A percentile compares a stretch with the other conserved stretches of the same genome.
phyloP scores from a whole-genome alignment of 164 flowering plant genomes.

The Aristolochia fimbriata region DNA sequence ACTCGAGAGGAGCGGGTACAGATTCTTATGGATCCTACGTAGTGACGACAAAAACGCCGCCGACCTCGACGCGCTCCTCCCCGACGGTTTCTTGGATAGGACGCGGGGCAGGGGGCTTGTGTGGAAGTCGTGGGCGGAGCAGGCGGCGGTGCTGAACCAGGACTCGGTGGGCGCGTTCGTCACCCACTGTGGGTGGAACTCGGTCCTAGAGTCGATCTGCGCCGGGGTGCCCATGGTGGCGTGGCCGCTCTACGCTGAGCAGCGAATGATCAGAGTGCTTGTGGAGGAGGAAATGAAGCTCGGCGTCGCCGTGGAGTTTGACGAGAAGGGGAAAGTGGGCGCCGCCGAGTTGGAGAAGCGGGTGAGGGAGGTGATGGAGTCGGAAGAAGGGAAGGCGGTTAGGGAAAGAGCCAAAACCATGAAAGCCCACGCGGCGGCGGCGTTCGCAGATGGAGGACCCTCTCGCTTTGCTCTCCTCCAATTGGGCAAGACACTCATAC shows the following conservation, averaged over 20 bases:
- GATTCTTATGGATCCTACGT: constrained; percentile 42
- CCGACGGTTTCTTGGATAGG: constrained; percentile 28
- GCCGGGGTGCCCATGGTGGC: constrained; percentile 41
- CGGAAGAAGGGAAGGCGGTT: constrained; percentile 10
- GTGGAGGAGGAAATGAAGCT: constrained; percentile 29
- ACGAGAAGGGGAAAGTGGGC: constrained; percentile 18
- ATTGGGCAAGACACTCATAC: too few relatives aligned
- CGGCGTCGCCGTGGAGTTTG: constrained; percentile 17
- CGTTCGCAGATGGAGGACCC: constrained; percentile 11
- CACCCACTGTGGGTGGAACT: constrained; percentile 39
- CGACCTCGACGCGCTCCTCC: constrained; percentile 18
- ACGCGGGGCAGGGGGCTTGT: constrained; percentile 25
- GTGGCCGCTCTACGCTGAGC: constrained; percentile 44
- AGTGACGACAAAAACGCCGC: constrained; percentile 10
- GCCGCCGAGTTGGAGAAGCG: constrained; percentile 21
- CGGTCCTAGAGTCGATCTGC: too few relatives aligned
- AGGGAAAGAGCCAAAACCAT: constrained; percentile 1
- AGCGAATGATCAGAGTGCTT: constrained; percentile 18
- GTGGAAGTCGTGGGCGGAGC: constrained; percentile 38
- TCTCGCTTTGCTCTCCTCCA: constrained; percentile 5
- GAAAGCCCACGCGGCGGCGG: constrained; percentile 4
- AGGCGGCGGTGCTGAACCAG: constrained; percentile 25
- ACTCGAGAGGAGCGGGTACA: constrained; percentile 30
- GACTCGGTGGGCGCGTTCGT: constrained; percentile 35
- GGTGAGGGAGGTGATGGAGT: constrained; percentile 13